Evolutionary conservation across 805 yeast species (phyloP), one percentile per base, ranked within the genome.

Genomic region (Citeromyces nyonsensis): DNA sequence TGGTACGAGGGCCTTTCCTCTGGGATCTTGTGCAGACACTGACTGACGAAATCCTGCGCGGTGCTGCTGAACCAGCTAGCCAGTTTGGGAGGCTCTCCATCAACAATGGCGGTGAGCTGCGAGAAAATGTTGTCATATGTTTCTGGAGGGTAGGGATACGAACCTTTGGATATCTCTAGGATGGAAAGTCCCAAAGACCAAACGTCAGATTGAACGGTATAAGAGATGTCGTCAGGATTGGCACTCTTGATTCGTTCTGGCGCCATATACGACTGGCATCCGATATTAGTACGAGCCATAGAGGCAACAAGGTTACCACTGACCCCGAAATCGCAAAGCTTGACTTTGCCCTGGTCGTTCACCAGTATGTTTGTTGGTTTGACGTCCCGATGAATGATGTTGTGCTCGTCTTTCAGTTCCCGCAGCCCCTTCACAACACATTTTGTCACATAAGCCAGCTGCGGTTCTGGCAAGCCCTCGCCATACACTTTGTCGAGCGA

Each of bases 231-330:
- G 47, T 79, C 85, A 2, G 85, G 88, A 40, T 60, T 73, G 38
- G 66, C 45, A 1, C 81, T 70, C 47, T 76, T 74, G 43, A 91
- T 91, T 47, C 98, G 69, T 51, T 88, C 98, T 1, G 98, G 98
- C 1, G 97, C 97, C 97, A 91, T 91, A 54, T 88, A 88, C 1
- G 94, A 80, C 56, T 91, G 98, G 55, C 98, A 88, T 4, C 98
- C 98, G 41, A 88, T 84, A 44, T 91, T 88, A 0, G 98, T 88
- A 45, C 84, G 75, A 10, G 97, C 97, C 44, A 88, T 63, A 0
- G 95, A 83, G 2, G 96, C 95, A 14, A 91, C 97, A 38, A 88
- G 59, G 48, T 88, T 88, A 12, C 97, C 97, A 34, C 85, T 72
- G 14, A 88, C 98, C 33, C 98, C 98, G 54, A 88, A 88, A 56